Base-by-base conservation (phyloP, 441 rosid species). In the Capsella rubella region DNA sequence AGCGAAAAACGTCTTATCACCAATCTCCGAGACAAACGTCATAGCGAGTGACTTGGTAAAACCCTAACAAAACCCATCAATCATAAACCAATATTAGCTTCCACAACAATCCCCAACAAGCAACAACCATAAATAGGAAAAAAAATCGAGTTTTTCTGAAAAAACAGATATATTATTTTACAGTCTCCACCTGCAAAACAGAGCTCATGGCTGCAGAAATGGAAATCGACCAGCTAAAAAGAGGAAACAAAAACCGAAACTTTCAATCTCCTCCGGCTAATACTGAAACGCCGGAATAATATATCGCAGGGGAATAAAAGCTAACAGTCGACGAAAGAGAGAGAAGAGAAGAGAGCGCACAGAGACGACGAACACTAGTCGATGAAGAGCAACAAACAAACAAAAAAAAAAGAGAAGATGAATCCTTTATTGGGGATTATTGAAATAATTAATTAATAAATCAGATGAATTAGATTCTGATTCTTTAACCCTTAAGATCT, bases 1-100 rank as follows among this genome's bases (percentile, higher is more conserved):
- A 16, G 99, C 99, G 73, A 95, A 87, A 71, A 95, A 95, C 35
- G 99, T 95, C 89, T 92, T 95, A 81, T 95, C 99, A 28, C 99
- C 99, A 77, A 95, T 92, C 89, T 95, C 97, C 8, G 99, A 95
- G 2, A 92, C 84, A 68, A 95, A 89, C 18, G 99, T 95, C 96
- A 95, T 89, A 53, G 95, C 99, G 31, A 95, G 87, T 13, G 99
- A 95, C 86, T 95, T 92, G 55, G 95, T 84, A 77, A 92, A 92
- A 31, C 97, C 99, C 97, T 91, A 76, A 47, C 3, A 55, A 32
- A 12, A 58, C 55, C 37, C 46, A 69, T 10, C 47, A 51, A 69
- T 64, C 4, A 0, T 6, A 58, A 73, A 75, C 62, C 57, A 40
- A 70, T 61, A 61, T 67, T 25, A 73, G 11, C 51, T 73, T n/a